Base-by-base conservation (phyloP, 345 rosid species). In the Citrus australasica region DNA sequence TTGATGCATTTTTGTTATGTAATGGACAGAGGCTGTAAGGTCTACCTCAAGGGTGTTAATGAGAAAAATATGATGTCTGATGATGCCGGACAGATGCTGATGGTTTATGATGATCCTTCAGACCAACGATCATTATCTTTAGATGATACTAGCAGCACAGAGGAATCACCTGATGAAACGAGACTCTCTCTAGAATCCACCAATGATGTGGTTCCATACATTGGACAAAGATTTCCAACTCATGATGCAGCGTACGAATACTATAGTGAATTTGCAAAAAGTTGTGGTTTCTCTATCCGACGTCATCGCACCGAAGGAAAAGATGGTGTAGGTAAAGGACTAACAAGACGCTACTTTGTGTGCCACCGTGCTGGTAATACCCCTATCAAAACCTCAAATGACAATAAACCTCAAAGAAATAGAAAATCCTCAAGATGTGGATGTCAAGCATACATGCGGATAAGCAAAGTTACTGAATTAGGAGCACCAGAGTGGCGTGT, bases 311-410 rank as follows among this genome's bases (percentile, higher is more conserved):
- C 99, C 7, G 99, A 95, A 86, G 99, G 99, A 24, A 95, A 95
- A 84, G 98, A 95, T 24, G 99, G 98, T 71, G 90, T 95, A 62
- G 99, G 99, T 37, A 93, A 92, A 79, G 99, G 99, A 74, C 97
- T 95, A 25, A 93, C 97, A 0, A 91, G 99, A 81, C 97, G 99
- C 30, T 95, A 95, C 77, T 92, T 95, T 84, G 99, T 93, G 75
- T 95, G 99, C 83, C 99, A 93, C 33, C 93, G 98, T 25, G 99
- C 99, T 76, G 99, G 99, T 16, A 95, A 93, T 81, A 95, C 99
- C n/a, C 99, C 99, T 7, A 79, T 84, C 35, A 95, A 95, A 81
- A 75, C 93, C 28, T 72, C 81, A 61, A 93, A 84, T 25, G 93
- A 92, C 53, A 86, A 82, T 69, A 95, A 95, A 72, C 94, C 98